Percentiles rank a stretch among this genome's conserved stretches.
These are phyloP conservation scores for Solanum piurae DNA, from an alignment of 257 asterid genomes.

Conservation along the genomic window DNA sequence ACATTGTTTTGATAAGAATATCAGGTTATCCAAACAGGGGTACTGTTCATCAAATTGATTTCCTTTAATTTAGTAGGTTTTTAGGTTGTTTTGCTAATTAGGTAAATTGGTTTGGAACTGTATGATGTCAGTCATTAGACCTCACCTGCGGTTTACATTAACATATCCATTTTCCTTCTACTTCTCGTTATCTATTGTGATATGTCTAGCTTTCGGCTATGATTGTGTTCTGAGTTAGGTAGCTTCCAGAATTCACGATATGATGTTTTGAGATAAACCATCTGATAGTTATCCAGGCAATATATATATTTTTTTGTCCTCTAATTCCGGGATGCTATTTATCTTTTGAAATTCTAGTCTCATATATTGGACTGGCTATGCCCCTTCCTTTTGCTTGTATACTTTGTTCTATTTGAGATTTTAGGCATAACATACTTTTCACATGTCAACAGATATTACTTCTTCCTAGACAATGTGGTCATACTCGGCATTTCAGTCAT, in stretches of 20 bases:
- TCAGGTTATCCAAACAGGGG: not conserved
- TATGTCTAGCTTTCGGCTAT: not conserved
- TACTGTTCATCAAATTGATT: not conserved
- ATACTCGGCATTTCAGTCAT: constrained; percentile 33
- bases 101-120: not conserved
- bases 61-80: not conserved
- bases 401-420: not conserved
- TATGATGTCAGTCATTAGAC: not conserved
- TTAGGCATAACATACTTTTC: not conserved
- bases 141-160: not conserved
- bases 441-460: constrained; percentile 34
- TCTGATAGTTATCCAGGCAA: not conserved
- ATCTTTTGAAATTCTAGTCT: not conserved
- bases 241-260: not conserved
- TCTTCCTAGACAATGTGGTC: constrained; percentile 18
- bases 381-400: not conserved
- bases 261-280: not conserved
- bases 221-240: not conserved
- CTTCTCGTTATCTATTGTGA: not conserved
- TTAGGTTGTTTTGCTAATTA: not conserved
- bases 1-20: not conserved
- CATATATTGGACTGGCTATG: not conserved
- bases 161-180: not conserved
- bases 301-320: not conserved
- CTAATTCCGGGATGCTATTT: not conserved